Percentiles rank a stretch among this genome's conserved stretches.
Evolutionary conservation across 164 flowering plant genomes (phyloP).

Genomic region (Dillenia turbinata): DNA sequence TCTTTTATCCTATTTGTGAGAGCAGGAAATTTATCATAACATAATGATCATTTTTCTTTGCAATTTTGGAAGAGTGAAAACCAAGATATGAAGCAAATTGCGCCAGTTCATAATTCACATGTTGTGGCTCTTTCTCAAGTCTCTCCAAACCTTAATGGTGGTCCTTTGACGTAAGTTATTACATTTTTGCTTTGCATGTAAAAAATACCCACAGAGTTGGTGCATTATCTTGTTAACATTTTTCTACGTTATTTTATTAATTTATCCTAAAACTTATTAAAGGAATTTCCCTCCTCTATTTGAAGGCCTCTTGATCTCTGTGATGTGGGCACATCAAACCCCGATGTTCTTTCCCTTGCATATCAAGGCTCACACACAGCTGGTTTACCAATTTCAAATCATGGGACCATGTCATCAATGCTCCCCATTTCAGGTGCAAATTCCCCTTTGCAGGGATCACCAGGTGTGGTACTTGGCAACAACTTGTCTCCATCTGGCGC

Average conservation of each 20-base stretch:
- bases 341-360: conserved; percentile 55
- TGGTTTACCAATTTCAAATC: conserved; percentile 55
- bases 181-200: neutral
- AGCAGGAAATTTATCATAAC: too few species aligned
- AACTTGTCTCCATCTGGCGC: conserved; percentile 55
- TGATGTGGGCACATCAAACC: conserved; percentile 49
- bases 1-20: too few species aligned
- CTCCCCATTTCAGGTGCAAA: conserved; percentile 54
- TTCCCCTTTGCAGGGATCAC: conserved; percentile 52
- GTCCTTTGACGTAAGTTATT: conserved; percentile 60
- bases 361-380: conserved; percentile 56
- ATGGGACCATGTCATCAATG: conserved; percentile 39
- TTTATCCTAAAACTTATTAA: too few species aligned
- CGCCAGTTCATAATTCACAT: conserved; percentile 64
- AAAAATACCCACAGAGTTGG: too few species aligned
- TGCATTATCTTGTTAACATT: too few species aligned
- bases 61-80: conserved; percentile 39
- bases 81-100: conserved; percentile 45
- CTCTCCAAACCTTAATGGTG: conserved; percentile 56
- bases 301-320: conserved; percentile 92
- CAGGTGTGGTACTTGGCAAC: conserved; percentile 48
- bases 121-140: conserved; percentile 54
- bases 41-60: neutral
- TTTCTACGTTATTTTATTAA: too few species aligned
- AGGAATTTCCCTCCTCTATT: too few species aligned